Percentiles rank a stretch among this genome's conserved stretches.
These are phyloP conservation scores for Bothriochloa decipiens DNA, from an alignment of 176 grass and related monocot genomes.

Conservation along the genomic window DNA sequence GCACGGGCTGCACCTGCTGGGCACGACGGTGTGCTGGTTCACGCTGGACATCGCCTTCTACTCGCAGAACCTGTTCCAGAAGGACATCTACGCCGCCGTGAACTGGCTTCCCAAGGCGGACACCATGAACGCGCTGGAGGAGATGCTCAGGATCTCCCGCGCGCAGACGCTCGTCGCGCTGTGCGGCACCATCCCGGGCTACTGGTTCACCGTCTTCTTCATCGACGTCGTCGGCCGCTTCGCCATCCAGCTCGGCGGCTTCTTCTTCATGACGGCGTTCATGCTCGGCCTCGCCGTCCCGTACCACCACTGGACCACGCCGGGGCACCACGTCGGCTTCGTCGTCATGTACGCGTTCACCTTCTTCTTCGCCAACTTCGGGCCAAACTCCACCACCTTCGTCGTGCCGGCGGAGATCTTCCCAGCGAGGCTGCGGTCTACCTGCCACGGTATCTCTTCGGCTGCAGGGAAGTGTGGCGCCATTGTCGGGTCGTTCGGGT, in stretches of 20 bases:
- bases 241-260: constrained; percentile 55
- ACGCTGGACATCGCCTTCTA: constrained; percentile 72
- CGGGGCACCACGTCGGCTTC: constrained; percentile 43
- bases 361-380: constrained; percentile 81
- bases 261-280: constrained; percentile 66
- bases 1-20: constrained; percentile 57
- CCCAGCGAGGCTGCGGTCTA: constrained; percentile 61
- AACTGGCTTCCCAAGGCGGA: constrained; percentile 32
- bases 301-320: constrained; percentile 51
- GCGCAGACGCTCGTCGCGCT: constrained; percentile 44
- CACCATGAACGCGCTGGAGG: constrained; percentile 52
- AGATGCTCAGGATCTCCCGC: constrained; percentile 46
- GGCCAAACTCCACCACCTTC: constrained; percentile 70
- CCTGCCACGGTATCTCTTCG: constrained; percentile 72
- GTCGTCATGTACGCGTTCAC: constrained; percentile 52
- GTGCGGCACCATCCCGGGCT: constrained; percentile 53
- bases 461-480: constrained; percentile 53
- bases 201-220: constrained; percentile 66
- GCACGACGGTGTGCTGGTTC: constrained; percentile 67
- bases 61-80: constrained; percentile 77
- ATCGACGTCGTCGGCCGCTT: constrained; percentile 56
- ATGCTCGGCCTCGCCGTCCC: constrained; percentile 66
- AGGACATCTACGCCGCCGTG: constrained; percentile 62
- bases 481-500: constrained; percentile 49
- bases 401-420: constrained; percentile 57